Evolutionary conservation across 1,284 basidiomycete species (phyloP), one percentile per base, ranked within the genome.

Genomic region (Trichosporon ovoides): DNA sequence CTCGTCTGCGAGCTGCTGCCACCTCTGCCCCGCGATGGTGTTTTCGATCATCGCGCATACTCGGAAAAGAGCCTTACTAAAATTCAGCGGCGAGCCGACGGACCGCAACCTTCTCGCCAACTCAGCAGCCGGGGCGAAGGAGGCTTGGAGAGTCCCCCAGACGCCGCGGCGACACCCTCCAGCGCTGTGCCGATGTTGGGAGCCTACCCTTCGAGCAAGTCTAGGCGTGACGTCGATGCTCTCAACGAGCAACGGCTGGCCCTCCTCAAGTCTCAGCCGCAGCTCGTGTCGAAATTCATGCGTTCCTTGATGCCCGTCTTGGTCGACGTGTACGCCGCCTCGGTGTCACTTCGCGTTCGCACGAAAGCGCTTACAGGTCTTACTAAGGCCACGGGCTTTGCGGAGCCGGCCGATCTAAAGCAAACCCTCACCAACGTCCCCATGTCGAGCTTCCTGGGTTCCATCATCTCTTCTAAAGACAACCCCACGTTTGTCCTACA

Each of bases 261-360:
- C 51, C 74, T 93, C 37, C 78, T 96, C 50, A 85, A 86, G 52
- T 85, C 84, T 1, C 87, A 89, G 60, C 82, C 87, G 11, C 82
- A 80, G 6, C 83, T 91, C n/a, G 85, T 94, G 55, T 84, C 83
- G 28, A 83, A 85, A 28, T 96, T 92, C 75, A 88, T 91, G 84
- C 84, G 84, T 38, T 80, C 93, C 18, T 85, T 92, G 68, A 85
- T 95, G 1, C 94, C 94, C 0, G 91, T 94, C 50, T 81, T 97
- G 53, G 87, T 96, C 57, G 93, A 97, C 68, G 93, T 97, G 9
- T 97, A 95, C 76, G 88, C 91, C 19, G 93, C 94, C 11, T 95
- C 91, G 68, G 91, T 97, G 34, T 86, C 87, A 55, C 84, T 86
- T 0, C 85, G 89, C 7, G 86, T 96, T 3, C 82, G 93, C 59